Evolutionary conservation across 1,139 yeast species (phyloP), one percentile per base, ranked within the genome.

Genomic region (Pichia sp.): DNA sequence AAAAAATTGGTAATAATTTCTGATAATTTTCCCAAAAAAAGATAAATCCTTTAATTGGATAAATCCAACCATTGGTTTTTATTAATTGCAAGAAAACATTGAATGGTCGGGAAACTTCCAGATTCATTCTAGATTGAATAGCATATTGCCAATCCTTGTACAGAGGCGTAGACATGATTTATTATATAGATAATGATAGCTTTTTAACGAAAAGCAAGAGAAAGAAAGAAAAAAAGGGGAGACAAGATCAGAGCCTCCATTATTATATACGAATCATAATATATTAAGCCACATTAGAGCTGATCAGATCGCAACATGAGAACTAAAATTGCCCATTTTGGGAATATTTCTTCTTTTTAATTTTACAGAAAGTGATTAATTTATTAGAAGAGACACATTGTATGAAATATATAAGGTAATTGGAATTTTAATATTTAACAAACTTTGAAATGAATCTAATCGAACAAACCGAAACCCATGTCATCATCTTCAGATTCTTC

Each of bases 391-490:
- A 30, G 49, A 44, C 51, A 50, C 41, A 43, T 34, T 27, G 40
- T 36, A 28, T 27, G 18, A 26, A 36, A 39, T 40, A 8, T 35
- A 35, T 44, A 18, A 18, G 18, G 18, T 18, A 18, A 18, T 18
- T 18, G 18, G 18, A 18, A 18, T 18, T 18, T 18, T 18, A 18
- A 18, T 18, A 18, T 18, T 18, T 18, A 18, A 18, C 18, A 18
- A 18, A 18, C 18, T 18, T 18, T 18, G 18, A 18, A 18, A 18
- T 18, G 18, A 18, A 18, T 18, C 58, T 84, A 85, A 76, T 84
- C 94, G 81, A 85, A 85, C 74, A 85, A 79, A 77, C 92, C 92
- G 84, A 84, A 81, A 65, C 90, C 92, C 90, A 85, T 83, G 73
- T 83, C 92, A 69, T 82, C 89, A 62, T 18, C 18, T 18, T 72